These are phyloP conservation scores for Rutstroemia sydowiana DNA, from an alignment of 2,329 filamentous ascomycete species.

Conservation along the genomic window DNA sequence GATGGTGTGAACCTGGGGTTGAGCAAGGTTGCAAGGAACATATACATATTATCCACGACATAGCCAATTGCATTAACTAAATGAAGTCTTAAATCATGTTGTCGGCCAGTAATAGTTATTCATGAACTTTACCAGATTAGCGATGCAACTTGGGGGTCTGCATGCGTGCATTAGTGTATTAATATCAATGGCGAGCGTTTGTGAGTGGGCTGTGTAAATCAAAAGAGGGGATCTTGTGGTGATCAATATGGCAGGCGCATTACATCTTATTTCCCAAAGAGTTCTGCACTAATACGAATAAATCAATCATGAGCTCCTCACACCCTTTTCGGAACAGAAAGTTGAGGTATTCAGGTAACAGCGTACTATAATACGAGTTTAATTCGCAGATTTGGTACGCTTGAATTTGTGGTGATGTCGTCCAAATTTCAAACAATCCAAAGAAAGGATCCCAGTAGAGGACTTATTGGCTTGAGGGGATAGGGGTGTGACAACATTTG, in stretches of 20 bases:
- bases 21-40: not conserved
- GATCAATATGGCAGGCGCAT: slow-evolving; percentile 10
- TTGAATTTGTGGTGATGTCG: slow-evolving; percentile 1
- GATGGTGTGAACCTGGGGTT: not conserved
- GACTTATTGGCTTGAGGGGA: too few species aligned
- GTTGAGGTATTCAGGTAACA: not conserved
- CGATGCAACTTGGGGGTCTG: slow-evolving; percentile 19
- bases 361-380: too few species aligned
- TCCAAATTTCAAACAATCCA: too few species aligned
- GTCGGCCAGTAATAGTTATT: not conserved
- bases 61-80: not conserved
- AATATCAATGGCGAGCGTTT: too few species aligned
- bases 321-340: not conserved
- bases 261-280: not conserved
- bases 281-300: not conserved
- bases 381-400: not conserved
- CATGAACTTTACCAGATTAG: slow-evolving; percentile 19
- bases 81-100: not conserved
- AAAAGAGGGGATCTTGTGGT: slow-evolving; percentile 8
- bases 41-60: not conserved
- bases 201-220: too few species aligned
- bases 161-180: slow-evolving; percentile 20
- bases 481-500: too few species aligned
- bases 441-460: too few species aligned
- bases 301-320: not conserved